Percentiles rank a stretch among this genome's conserved stretches.
Conservation (phyloP, 108 stramenopile species). For the Cyclostephanos tholiformis region DNA sequence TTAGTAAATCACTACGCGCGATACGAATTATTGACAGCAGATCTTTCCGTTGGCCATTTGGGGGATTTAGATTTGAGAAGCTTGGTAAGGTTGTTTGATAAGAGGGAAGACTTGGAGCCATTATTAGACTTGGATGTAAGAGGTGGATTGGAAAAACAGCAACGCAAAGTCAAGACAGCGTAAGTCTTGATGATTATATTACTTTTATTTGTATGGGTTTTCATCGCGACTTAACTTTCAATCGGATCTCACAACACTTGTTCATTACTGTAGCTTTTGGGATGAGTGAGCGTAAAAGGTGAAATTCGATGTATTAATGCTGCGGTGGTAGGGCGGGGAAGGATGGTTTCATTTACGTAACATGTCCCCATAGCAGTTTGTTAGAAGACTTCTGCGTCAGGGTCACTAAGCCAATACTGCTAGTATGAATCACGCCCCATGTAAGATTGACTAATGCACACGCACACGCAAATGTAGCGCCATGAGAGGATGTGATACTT, state of each 20-base stretch:
- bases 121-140: constrained; percentile 28
- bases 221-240: background rate
- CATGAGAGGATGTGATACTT: too few relatives aligned
- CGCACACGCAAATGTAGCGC: too few relatives aligned
- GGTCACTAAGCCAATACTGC: too few relatives aligned
- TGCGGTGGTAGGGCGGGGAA: too few relatives aligned
- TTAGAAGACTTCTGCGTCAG: too few relatives aligned
- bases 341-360: too few relatives aligned
- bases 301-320: background rate
- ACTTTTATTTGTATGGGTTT: background rate
- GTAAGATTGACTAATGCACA: too few relatives aligned
- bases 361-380: too few relatives aligned
- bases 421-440: too few relatives aligned
- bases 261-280: background rate
- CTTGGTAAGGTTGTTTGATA: constrained; percentile 38
- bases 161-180: constrained; percentile 31
- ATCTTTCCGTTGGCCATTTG: constrained; percentile 49
- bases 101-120: constrained; percentile 33
- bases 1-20: constrained; percentile 64
- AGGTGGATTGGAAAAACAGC: constrained; percentile 29
- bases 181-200: constrained; percentile 6
- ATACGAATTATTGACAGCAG: constrained; percentile 76
- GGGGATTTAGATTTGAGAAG: constrained; percentile 32
- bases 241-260: background rate
- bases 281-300: background rate